phyloP scores from a whole-genome alignment of 768 basidiomycete genomes.

The Psilocybe cyanescens region DNA sequence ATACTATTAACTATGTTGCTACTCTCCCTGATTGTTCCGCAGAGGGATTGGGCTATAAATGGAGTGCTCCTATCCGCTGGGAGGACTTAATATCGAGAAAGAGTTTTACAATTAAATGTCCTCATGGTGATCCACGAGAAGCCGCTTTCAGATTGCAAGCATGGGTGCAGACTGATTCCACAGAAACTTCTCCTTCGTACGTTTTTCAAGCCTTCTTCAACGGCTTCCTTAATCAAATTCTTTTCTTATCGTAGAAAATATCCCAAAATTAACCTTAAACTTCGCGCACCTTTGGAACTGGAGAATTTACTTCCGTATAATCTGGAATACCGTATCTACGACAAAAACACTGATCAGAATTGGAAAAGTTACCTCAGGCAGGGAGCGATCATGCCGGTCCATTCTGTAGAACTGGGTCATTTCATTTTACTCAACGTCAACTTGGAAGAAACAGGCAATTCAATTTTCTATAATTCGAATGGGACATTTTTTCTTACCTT shows the following conservation, averaged over 20 bases:
- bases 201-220: conserved; percentile 63
- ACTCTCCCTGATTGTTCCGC: conserved; percentile 9
- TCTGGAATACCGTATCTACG: conserved; percentile 94
- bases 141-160: conserved; percentile 95
- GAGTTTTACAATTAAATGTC: conserved; percentile 82
- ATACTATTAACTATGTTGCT: neutral
- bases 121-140: conserved; percentile 78
- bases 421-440: conserved; percentile 88
- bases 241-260: conserved; percentile 56
- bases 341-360: conserved; percentile 93
- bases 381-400: conserved; percentile 95
- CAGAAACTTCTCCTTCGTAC: conserved; percentile 57
- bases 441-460: conserved; percentile 86
- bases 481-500: neutral
- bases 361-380: conserved; percentile 93
- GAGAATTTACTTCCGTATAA: conserved; percentile 97
- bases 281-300: conserved; percentile 92
- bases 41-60: conserved; percentile 98
- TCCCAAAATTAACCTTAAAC: conserved; percentile 82
- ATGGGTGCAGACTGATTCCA: conserved; percentile 76
- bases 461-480: neutral
- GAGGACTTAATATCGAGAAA: conserved; percentile 79
- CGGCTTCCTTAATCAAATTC: conserved; percentile 49
- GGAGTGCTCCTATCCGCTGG: conserved; percentile 88
- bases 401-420: conserved; percentile 91